phyloP scores from a whole-genome alignment of 2,329 filamentous ascomycete genomes.

The Xylaria multiplex region DNA sequence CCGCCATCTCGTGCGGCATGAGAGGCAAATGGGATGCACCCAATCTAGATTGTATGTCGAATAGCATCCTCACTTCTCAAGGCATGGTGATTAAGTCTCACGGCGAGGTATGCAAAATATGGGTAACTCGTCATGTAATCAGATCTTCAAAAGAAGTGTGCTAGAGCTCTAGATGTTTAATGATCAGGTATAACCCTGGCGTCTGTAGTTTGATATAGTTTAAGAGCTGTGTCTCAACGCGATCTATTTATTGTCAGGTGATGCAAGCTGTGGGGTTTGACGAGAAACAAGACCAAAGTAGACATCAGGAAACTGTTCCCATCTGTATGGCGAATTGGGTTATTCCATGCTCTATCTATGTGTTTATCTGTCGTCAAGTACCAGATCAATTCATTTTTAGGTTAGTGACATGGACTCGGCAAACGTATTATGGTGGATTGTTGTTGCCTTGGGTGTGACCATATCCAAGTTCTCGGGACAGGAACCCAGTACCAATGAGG shows the following conservation, averaged over 20 bases:
- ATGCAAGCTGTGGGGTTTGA: slow-evolving; percentile 11
- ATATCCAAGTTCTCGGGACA: not conserved
- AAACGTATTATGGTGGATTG: slow-evolving; percentile 21
- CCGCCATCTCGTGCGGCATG: slow-evolving; percentile 26
- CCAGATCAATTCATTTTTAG: not conserved
- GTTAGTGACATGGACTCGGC: slow-evolving; percentile 7
- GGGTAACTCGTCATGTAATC: slow-evolving; percentile 28
- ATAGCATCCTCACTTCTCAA: slow-evolving; percentile 55
- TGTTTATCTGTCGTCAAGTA: not conserved
- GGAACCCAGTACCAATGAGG: not conserved
- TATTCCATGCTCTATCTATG: not conserved
- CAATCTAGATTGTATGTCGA: slow-evolving; percentile 55
- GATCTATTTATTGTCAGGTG: not conserved
- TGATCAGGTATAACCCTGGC: not conserved
- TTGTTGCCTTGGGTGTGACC: slow-evolving; percentile 14
- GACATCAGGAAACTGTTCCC: not conserved
- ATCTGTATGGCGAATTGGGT: not conserved
- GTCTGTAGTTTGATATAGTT: not conserved
- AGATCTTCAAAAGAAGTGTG: slow-evolving; percentile 9
- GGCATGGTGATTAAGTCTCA: slow-evolving; percentile 46
- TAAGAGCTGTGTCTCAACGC: not conserved
- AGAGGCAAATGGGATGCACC: slow-evolving; percentile 48
- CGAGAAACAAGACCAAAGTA: not conserved
- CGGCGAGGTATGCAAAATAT: slow-evolving; percentile 38
- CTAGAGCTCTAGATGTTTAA: slow-evolving; percentile 7